phyloP scores from a whole-genome alignment of 2,329 filamentous ascomycete genomes.

The Ophiostoma novo-ulmi region DNA sequence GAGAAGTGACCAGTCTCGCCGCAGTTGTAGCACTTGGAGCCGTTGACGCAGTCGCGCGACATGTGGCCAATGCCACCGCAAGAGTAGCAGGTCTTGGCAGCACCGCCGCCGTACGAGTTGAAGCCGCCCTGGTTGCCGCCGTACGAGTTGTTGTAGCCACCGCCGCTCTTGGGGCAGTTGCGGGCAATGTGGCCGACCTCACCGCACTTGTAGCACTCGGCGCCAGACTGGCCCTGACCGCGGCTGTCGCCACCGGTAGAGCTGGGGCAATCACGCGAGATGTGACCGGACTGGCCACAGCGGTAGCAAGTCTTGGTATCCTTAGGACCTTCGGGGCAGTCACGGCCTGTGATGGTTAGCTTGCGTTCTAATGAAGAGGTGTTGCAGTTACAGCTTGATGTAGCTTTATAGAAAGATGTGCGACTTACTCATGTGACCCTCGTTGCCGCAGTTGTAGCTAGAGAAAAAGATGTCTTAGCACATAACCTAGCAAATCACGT shows the following conservation, averaged over 20 bases:
- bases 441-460: conserved; percentile 78
- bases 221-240: conserved; percentile 43
- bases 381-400: conserved; percentile 35
- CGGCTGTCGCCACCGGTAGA: conserved; percentile 37
- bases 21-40: conserved; percentile 99
- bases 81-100: conserved; percentile 85
- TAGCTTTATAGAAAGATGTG: background rate
- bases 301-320: conserved; percentile 75
- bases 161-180: conserved; percentile 68
- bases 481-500: background rate
- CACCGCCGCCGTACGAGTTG: conserved; percentile 30
- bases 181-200: conserved; percentile 94
- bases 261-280: conserved; percentile 78
- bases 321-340: conserved; percentile 84
- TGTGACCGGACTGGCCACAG: conserved; percentile 79
- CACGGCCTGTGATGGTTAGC: conserved; percentile 52
- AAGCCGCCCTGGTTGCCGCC: conserved; percentile 44
- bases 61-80: conserved; percentile 97
- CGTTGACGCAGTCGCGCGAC: conserved; percentile 94
- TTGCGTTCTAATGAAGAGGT: conserved; percentile 1
- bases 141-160: conserved; percentile 42
- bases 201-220: conserved; percentile 97
- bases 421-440: conserved; percentile 64
- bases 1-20: conserved; percentile 90
- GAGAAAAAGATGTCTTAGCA: background rate